Evolutionary conservation across 2,329 filamentous ascomycete genomes (phyloP).

Genomic region (Hymenoscyphus fructigenus): DNA sequence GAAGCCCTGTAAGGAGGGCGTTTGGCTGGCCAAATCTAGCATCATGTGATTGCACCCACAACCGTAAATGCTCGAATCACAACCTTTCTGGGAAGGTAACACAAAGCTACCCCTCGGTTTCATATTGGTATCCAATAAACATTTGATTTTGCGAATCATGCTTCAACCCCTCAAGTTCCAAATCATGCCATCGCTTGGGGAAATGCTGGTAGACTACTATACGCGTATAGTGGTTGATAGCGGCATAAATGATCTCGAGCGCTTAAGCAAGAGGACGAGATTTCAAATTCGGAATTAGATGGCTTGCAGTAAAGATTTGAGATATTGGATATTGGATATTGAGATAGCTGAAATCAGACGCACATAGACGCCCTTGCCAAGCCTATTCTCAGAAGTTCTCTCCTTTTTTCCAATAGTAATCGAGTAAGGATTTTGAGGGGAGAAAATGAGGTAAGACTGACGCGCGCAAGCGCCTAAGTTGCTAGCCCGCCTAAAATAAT

Average conservation of each 20-base stretch:
- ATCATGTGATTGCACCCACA: not conserved
- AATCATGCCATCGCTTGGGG: not conserved
- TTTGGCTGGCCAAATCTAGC: not conserved
- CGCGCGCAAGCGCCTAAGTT: not conserved
- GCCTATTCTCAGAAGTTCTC: not conserved
- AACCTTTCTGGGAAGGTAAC: not conserved
- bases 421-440: not conserved
- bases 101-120: not conserved
- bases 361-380: not conserved
- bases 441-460: slow-evolving; percentile 1
- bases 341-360: not conserved
- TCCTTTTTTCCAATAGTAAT: not conserved
- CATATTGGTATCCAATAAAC: not conserved
- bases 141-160: not conserved
- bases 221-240: not conserved
- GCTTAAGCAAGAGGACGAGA: not conserved
- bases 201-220: not conserved
- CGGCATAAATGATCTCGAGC: not conserved
- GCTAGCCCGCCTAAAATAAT: not conserved
- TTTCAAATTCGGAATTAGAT: not conserved
- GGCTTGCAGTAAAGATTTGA: not conserved
- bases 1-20: not conserved
- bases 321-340: too few species aligned
- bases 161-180: not conserved
- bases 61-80: not conserved